A percentile compares a stretch with the other conserved stretches of the same genome.
Evolutionary conservation across 129 eudicot species (phyloP).

Genomic region (Rutidosis leptorrhynchoides): DNA sequence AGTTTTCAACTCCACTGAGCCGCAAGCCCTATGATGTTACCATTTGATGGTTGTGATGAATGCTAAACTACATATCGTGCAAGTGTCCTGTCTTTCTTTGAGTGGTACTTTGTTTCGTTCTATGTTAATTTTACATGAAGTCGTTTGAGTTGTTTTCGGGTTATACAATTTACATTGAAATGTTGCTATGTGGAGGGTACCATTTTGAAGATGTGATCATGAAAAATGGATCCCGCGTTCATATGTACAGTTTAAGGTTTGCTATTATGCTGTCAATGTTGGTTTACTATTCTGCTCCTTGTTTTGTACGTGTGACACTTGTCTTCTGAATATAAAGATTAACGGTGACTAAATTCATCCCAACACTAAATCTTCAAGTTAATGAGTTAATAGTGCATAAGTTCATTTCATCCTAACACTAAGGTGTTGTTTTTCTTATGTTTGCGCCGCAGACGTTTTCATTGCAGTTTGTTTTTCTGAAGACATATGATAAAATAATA

Average conservation of each 20-base stretch:
- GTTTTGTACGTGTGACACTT: not conserved
- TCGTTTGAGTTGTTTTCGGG: not conserved
- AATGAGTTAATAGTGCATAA: too few relatives aligned
- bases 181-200: not conserved
- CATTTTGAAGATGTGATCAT: conserved; percentile 4
- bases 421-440: too few relatives aligned
- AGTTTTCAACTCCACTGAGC: conserved; percentile 37
- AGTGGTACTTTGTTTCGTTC: not conserved
- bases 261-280: not conserved
- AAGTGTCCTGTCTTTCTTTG: not conserved
- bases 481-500: too few relatives aligned
- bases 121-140: not conserved
- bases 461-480: too few relatives aligned
- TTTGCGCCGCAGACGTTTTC: too few relatives aligned
- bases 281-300: not conserved
- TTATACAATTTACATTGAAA: not conserved
- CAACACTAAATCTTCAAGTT: not conserved
- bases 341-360: too few relatives aligned
- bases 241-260: conserved; percentile 6
- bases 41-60: not conserved
- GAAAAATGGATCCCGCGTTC: not conserved
- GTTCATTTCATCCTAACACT: too few relatives aligned
- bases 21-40: conserved; percentile 14
- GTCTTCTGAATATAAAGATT: not conserved
- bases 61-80: not conserved